Evolutionary conservation across 495 filamentous ascomycete species (phyloP).

Genomic region (Penicillium silybi): DNA sequence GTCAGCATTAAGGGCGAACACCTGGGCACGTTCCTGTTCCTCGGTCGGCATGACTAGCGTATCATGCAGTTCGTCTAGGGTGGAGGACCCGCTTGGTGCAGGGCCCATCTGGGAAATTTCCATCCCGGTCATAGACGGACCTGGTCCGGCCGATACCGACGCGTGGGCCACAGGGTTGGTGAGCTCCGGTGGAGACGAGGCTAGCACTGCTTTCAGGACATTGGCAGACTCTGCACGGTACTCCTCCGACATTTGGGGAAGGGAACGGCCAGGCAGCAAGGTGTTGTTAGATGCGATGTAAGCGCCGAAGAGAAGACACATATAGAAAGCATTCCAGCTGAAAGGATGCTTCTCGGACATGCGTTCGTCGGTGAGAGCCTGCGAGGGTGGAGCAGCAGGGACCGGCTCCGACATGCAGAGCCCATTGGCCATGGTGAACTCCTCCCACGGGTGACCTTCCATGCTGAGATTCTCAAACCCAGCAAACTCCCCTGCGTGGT

Average conservation of each 20-base stretch:
- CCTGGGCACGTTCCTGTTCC: conserved; percentile 84
- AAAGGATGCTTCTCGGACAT: conserved; percentile 63
- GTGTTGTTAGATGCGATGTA: conserved; percentile 87
- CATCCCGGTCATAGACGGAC: conserved; percentile 43
- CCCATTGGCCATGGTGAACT: conserved; percentile 67
- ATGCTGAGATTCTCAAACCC: conserved; percentile 82
- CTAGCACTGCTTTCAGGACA: conserved; percentile 82
- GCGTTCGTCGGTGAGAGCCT: conserved; percentile 31
- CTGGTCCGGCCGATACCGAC: conserved; percentile 40
- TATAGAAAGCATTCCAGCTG: conserved; percentile 56
- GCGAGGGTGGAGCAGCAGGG: conserved; percentile 18
- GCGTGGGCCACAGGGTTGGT: conserved; percentile 28
- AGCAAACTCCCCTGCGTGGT: conserved; percentile 63
- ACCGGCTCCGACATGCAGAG: conserved; percentile 47
- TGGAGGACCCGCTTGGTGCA: conserved; percentile 54
- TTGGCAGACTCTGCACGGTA: conserved; percentile 88
- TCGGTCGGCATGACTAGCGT: conserved; percentile 70
- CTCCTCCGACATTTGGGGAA: conserved; percentile 88
- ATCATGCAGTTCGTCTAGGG: conserved; percentile 70
- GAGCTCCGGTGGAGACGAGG: conserved; percentile 49
- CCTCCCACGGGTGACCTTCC: conserved; percentile 71
- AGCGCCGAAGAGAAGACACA: conserved; percentile 93
- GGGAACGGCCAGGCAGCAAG: conserved; percentile 51
- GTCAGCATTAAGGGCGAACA: conserved; percentile 77
- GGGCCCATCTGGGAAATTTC: conserved; percentile 51